These are phyloP conservation scores for Claviceps spartinae DNA, from an alignment of 2,329 filamentous ascomycete species.

Conservation along the genomic window DNA sequence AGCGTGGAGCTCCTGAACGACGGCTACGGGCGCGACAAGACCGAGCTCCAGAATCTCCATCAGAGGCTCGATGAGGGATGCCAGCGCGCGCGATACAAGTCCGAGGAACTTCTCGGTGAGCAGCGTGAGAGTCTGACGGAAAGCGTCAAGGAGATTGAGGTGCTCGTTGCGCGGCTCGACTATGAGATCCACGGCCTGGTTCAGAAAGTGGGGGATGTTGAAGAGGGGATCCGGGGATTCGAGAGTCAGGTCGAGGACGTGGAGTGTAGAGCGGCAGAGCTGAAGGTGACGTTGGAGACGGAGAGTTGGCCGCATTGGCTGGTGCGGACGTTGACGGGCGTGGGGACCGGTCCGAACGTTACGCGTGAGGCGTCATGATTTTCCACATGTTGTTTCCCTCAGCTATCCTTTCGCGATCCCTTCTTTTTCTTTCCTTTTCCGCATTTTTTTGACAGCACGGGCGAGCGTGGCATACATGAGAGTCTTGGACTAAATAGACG, in stretches of 20 bases:
- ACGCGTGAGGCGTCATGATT: slow-evolving; percentile 15
- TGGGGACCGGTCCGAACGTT: slow-evolving; percentile 47
- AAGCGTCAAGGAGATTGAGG: slow-evolving; percentile 64
- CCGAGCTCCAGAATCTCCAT: slow-evolving; percentile 54
- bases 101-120: slow-evolving; percentile 53
- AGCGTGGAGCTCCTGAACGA: slow-evolving; percentile 46
- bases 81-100: slow-evolving; percentile 50
- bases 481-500: not conserved
- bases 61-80: slow-evolving; percentile 58
- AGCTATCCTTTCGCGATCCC: too few species aligned
- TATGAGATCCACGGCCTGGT: slow-evolving; percentile 79
- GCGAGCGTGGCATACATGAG: not conserved
- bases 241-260: slow-evolving; percentile 63
- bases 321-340: slow-evolving; percentile 45
- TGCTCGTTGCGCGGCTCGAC: slow-evolving; percentile 71
- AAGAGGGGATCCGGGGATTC: slow-evolving; percentile 68
- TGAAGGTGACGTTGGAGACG: slow-evolving; percentile 49
- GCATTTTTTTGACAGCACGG: not conserved
- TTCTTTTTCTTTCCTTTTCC: not conserved
- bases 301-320: slow-evolving; percentile 54
- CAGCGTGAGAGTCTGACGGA: slow-evolving; percentile 59
- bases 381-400: not conserved
- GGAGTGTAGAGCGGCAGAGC: slow-evolving; percentile 47
- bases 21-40: slow-evolving; percentile 47
- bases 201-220: slow-evolving; percentile 73